Conservation (phyloP, 73 alveolate species). For the Paramecium sexaurelia region DNA sequence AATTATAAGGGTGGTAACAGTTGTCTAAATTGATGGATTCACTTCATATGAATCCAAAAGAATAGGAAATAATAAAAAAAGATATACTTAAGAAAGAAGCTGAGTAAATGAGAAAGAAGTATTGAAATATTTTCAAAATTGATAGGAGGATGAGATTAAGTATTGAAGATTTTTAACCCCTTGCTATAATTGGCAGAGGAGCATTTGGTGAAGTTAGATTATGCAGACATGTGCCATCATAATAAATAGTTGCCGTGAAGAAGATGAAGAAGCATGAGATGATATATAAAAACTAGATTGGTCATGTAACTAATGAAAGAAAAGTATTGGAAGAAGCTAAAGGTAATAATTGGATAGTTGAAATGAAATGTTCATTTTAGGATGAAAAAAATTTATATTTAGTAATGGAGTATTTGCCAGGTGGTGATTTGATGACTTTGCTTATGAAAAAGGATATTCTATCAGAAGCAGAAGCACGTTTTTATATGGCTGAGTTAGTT, state of each 20-base stretch:
- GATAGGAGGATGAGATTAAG: slow-evolving; percentile 47
- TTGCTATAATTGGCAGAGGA: slow-evolving; percentile 35
- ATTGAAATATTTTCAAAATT: slow-evolving; percentile 17
- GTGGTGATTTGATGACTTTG: slow-evolving; percentile 89
- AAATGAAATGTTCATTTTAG: slow-evolving; percentile 70
- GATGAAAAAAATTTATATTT: slow-evolving; percentile 80
- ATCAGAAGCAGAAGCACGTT: slow-evolving; percentile 61
- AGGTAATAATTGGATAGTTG: slow-evolving; percentile 66
- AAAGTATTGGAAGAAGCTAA: slow-evolving; percentile 72
- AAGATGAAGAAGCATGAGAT: slow-evolving; percentile 80
- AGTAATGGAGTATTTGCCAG: slow-evolving; percentile 85
- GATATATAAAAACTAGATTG: slow-evolving; percentile 77
- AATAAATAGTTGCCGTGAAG: slow-evolving; percentile 78
- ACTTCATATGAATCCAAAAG: slow-evolving; percentile 65
- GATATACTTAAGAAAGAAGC: slow-evolving; percentile 76
- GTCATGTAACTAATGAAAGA: slow-evolving; percentile 81
- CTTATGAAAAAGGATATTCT: slow-evolving; percentile 63
- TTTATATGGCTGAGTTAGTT: slow-evolving; percentile 63
- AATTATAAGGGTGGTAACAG: slow-evolving; percentile 66
- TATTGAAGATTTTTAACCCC: slow-evolving; percentile 74
- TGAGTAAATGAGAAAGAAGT: slow-evolving; percentile 73
- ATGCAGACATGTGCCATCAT: slow-evolving; percentile 72
- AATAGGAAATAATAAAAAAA: slow-evolving; percentile 70
- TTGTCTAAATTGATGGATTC: slow-evolving; percentile 62
- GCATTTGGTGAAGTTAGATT: slow-evolving; percentile 75